phyloP scores from a whole-genome alignment of 2,329 filamentous ascomycete species.

The Penicillium sp. region DNA sequence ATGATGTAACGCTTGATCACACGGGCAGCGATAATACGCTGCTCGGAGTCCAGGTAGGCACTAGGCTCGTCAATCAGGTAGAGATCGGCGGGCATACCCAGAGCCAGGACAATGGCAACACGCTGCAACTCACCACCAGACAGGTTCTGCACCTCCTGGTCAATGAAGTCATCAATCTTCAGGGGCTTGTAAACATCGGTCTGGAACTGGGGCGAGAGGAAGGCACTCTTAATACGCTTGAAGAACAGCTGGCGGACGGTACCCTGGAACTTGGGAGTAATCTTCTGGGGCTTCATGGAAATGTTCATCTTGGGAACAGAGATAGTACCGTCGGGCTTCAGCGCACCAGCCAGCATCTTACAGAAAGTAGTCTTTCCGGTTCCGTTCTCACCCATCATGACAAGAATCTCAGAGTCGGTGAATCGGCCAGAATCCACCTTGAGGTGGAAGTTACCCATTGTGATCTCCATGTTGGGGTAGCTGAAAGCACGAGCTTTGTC shows the following conservation, averaged over 20 bases:
- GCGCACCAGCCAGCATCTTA: constrained; percentile 86
- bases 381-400: constrained; percentile 99
- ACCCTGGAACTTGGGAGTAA: constrained; percentile 96
- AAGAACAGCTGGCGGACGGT: constrained; percentile 98
- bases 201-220: constrained; percentile 97
- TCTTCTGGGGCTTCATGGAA: constrained; percentile 99
- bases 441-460: constrained; percentile 83
- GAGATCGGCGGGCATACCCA: constrained; percentile 93
- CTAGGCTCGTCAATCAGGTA: constrained; percentile 98
- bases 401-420: constrained; percentile 96
- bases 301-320: constrained; percentile 93
- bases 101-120: constrained; percentile 95
- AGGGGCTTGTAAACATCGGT: constrained; percentile 99
- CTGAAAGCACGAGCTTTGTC: constrained; percentile 82
- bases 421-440: constrained; percentile 80
- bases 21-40: constrained; percentile 94
- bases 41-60: constrained; percentile 96
- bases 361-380: constrained; percentile 99
- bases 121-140: constrained; percentile 99
- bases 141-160: constrained; percentile 98
- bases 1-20: constrained; percentile 99
- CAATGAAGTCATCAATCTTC: constrained; percentile 98
- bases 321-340: constrained; percentile 80
- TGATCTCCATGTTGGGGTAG: constrained; percentile 93
- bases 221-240: constrained; percentile 98